Percentiles rank a stretch among this genome's conserved stretches.
phyloP scores from a whole-genome alignment of 2,329 filamentous ascomycete species.

The Hypoxylon sp. region DNA sequence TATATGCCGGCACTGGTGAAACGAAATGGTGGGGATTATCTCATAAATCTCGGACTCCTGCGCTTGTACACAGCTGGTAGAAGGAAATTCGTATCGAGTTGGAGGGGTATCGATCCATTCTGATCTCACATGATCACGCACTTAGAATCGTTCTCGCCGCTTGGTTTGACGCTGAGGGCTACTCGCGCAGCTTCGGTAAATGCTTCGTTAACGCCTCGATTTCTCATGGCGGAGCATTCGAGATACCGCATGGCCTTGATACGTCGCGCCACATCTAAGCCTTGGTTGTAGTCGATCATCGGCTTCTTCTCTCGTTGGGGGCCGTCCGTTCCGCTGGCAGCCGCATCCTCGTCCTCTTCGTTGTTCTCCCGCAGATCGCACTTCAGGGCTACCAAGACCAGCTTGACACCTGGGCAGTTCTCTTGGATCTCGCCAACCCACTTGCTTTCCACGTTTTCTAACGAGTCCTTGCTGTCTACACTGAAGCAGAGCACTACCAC shows the following conservation, averaged over 20 bases:
- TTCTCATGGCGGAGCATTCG: constrained; percentile 98
- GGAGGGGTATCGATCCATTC: constrained; percentile 8
- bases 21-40: constrained; percentile 26
- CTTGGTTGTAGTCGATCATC: constrained; percentile 90
- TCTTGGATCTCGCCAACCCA: constrained; percentile 99
- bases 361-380: constrained; percentile 89
- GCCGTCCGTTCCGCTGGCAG: constrained; percentile 54
- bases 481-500: constrained; percentile 99
- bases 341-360: constrained; percentile 75
- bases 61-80: constrained; percentile 37
- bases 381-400: constrained; percentile 95
- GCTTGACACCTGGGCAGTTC: constrained; percentile 94
- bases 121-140: constrained; percentile 69
- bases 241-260: constrained; percentile 95
- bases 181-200: constrained; percentile 98
- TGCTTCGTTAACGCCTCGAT: constrained; percentile 96
- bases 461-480: constrained; percentile 93
- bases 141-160: constrained; percentile 69
- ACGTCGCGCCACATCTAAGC: constrained; percentile 88
- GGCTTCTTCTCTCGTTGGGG: constrained; percentile 71
- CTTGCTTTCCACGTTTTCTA: constrained; percentile 98
- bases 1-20: constrained; percentile 16
- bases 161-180: constrained; percentile 79
- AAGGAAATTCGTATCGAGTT: constrained; percentile 41
- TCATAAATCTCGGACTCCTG: constrained; percentile 40